Percentiles rank a stretch among this genome's conserved stretches.
Evolutionary conservation across 768 basidiomycete species (phyloP).

Genomic region (Collybia mongolica): DNA sequence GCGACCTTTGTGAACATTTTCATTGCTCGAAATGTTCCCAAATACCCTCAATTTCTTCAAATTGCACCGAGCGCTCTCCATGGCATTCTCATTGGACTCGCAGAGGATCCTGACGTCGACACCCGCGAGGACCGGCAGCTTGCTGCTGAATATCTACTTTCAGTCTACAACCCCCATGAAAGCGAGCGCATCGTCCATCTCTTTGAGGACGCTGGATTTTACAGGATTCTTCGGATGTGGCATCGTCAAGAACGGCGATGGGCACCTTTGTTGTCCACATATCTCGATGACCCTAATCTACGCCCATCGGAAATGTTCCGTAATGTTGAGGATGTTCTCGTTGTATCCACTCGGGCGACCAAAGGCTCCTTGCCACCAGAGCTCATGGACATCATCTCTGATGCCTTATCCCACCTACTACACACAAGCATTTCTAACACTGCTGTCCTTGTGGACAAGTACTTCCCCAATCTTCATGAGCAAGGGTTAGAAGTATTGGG

Average conservation of each 20-base stretch:
- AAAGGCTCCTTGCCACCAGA: constrained; percentile 55
- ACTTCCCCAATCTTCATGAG: constrained; percentile 65
- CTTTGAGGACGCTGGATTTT: constrained; percentile 86
- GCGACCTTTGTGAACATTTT: constrained; percentile 92
- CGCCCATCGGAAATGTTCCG: constrained; percentile 59
- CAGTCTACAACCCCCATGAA: constrained; percentile 85
- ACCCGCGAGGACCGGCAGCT: constrained; percentile 94
- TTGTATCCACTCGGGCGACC: constrained; percentile 40
- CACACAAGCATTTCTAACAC: constrained; percentile 60
- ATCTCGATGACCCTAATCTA: constrained; percentile 71
- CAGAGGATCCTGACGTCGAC: constrained; percentile 68
- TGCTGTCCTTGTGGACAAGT: constrained; percentile 69
- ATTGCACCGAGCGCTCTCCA: constrained; percentile 70
- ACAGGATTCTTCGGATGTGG: constrained; percentile 82
- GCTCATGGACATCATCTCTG: constrained; percentile 49
- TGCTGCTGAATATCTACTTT: constrained; percentile 91
- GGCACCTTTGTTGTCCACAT: constrained; percentile 70
- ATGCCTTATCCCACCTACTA: constrained; percentile 66
- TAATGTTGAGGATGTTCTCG: constrained; percentile 63
- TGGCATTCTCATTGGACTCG: constrained; percentile 73
- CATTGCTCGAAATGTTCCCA: constrained; percentile 93
- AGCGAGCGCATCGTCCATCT: constrained; percentile 61
- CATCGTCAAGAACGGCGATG: constrained; percentile 76
- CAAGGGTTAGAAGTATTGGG: constrained; percentile 54
- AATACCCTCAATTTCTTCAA: constrained; percentile 86